Base-by-base conservation (phyloP, 2,329 filamentous ascomycete species). In the Teratosphaeria pseudoeucalypti region DNA sequence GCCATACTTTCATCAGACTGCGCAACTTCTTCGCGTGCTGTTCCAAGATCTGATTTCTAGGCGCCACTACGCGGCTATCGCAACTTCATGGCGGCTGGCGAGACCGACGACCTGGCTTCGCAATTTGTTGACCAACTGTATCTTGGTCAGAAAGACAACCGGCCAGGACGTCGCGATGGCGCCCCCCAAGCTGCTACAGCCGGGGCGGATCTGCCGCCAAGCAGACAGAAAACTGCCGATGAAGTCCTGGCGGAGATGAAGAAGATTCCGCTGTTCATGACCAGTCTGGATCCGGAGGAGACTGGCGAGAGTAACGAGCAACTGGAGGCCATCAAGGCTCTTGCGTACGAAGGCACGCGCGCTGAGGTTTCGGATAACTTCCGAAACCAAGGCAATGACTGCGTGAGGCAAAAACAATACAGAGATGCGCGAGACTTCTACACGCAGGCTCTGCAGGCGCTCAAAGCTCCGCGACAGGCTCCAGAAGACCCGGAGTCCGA, bases 231-330 rank as follows among this genome's bases (percentile, higher is more conserved):
- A 2, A 58, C 79, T 4, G 77, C 77, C 0, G 82, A 86, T 55
- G 83, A 88, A 64, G 75, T 89, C 39, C 69, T 86, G 49, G 76
- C 79, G 54, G 82, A 87, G 67, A 78, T 89, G 75, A 88, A 87
- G 69, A 83, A 85, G 64, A 81, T 82, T 55, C 94, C 94, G 6
- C 82, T 99, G 43, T 99, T 99, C 80, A 99, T 99, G 94, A 97
- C 91, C 34, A 86, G 89, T 66, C 81, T 96, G 37, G 89, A 83
- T 60, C 81, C 81, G 12, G 64, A 67, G 37, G 80, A 79, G 57
- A 49, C 19, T 10, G 43, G 43, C 43, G 81, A 80, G 60, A 88
- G 95, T 64, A 96, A 96, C 70, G 80, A 87, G 62, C 85, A 89
- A 66, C 79, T 96, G 0, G 91, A 95, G 67, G 95, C 94, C 0